Base-by-base conservation (phyloP, 768 basidiomycete genomes). In the Neoboletus subvelutipes region DNA sequence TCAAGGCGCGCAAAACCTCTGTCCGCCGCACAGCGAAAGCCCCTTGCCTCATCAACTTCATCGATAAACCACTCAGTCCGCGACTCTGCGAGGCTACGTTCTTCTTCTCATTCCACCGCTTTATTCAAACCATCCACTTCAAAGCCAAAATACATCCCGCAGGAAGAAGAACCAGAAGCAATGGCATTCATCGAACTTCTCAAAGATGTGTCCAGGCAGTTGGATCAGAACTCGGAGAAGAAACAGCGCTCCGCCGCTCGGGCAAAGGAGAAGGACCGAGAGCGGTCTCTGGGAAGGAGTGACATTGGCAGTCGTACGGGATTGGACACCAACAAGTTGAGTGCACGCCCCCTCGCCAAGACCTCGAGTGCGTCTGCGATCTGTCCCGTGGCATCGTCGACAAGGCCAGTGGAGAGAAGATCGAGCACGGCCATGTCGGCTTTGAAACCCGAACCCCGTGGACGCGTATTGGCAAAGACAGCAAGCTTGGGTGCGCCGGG, bases 211-310 rank as follows among this genome's bases (percentile, higher is more conserved):
- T 63, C 61, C 33, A 62, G 41, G 26, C 52, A 64, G n/a, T 20
- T 69, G 18, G 70, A 71, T 28, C 56, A 58, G 34, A 69, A 73
- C 45, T 56, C 70, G 12, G 50, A 50, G 42, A 67, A 62, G 55
- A 71, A 71, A 54, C 65, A 73, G 45, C 58, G 52, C 15, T 22
- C 50, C 20, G 59, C 31, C n/a, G 61, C 43, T 9, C 56, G 63
- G 7, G 50, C 34, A 40, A 58, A 50, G 42, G 62, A 59, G 28
- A 63, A 53, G 34, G 51, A 56, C 7, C 50, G 52, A 42, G 60
- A 51, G 13, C 49, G 36, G 4, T 57, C 59, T 26, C 31, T 39
- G 5, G 41, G 43, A 26, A 41, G 31, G 45, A 29, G 12, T 31
- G 34, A 18, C 33, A 50, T 20, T 1, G 36, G 42, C 36, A 29